These are phyloP conservation scores for Talaromyces piceae DNA, from an alignment of 2,329 filamentous ascomycete genomes.

Conservation along the genomic window DNA sequence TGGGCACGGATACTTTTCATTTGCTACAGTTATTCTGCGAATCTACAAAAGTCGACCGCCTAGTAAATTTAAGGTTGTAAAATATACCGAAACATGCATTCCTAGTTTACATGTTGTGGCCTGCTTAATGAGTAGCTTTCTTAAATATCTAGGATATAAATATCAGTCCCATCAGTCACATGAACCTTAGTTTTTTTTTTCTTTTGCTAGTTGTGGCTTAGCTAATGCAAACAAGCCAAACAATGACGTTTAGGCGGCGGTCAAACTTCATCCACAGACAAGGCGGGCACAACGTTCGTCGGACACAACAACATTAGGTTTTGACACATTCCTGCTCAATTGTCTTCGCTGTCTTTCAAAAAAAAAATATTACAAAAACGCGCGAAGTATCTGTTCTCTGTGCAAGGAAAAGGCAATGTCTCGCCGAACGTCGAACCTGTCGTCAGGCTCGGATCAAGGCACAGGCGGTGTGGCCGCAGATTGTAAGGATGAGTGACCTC, in stretches of 20 bases:
- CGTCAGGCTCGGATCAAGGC: conserved; percentile 26
- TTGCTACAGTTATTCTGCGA: conserved; percentile 28
- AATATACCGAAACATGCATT: conserved; percentile 1
- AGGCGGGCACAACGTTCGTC: neutral
- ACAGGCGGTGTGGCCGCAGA: conserved; percentile 18
- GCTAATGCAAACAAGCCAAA: conserved; percentile 10
- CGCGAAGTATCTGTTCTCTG: neutral
- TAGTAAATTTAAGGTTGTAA: conserved; percentile 19
- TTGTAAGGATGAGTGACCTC: conserved; percentile 21
- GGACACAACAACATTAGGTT: neutral
- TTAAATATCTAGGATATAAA: neutral
- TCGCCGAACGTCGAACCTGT: conserved; percentile 24
- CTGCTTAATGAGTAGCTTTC: neutral
- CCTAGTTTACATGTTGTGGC: neutral
- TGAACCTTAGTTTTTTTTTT: conserved; percentile 5
- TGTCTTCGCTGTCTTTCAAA: neutral
- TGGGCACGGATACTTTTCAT: conserved; percentile 32
- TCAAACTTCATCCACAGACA: neutral
- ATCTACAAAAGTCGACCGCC: conserved; percentile 27
- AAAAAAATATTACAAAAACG: neutral
- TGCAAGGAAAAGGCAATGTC: conserved; percentile 24
- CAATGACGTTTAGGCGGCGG: conserved; percentile 28
- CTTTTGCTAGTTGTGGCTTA: conserved; percentile 10
- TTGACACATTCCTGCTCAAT: neutral
- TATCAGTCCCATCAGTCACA: conserved; percentile 11